Evolutionary conservation across 1,284 basidiomycete species (phyloP).

Genomic region (Melanopsichium pennsylvanicum): DNA sequence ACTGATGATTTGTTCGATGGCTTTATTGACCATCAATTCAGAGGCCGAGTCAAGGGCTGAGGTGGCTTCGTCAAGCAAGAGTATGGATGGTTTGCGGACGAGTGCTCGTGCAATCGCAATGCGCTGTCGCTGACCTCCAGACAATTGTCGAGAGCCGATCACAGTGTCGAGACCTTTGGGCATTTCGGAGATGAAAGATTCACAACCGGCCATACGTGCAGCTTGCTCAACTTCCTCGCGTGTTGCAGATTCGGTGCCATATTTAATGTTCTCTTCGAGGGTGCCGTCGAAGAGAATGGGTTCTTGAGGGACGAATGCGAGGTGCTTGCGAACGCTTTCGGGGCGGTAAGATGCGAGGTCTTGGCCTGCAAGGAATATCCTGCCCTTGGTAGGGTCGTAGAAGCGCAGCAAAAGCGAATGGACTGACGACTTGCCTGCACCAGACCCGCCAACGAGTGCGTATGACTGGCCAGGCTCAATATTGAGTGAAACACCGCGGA

Average conservation of each 20-base stretch:
- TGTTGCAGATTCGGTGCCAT: conserved; percentile 76
- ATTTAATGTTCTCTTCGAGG: conserved; percentile 91
- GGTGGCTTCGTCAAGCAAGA: conserved; percentile 66
- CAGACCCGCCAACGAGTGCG: conserved; percentile 66
- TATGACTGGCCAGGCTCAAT: conserved; percentile 65
- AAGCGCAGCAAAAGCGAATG: conserved; percentile 87
- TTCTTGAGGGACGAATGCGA: conserved; percentile 64
- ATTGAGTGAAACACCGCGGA: conserved; percentile 65
- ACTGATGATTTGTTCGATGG: conserved; percentile 67
- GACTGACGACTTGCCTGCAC: conserved; percentile 79
- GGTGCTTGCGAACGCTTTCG: conserved; percentile 50
- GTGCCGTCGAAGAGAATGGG: conserved; percentile 74
- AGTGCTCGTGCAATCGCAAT: conserved; percentile 70
- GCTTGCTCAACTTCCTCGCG: conserved; percentile 85
- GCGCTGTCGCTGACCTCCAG: conserved; percentile 69
- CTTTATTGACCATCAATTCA: conserved; percentile 68
- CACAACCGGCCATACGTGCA: conserved; percentile 86
- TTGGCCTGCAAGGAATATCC: conserved; percentile 83
- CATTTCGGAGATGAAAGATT: conserved; percentile 88
- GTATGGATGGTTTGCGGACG: conserved; percentile 68
- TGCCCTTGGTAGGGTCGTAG: conserved; percentile 87
- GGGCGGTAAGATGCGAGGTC: conserved; percentile 87
- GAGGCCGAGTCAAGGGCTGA: conserved; percentile 67
- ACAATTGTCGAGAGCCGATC: conserved; percentile 64
- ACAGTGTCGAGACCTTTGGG: conserved; percentile 83